Evolutionary conservation across 345 rosid genomes (phyloP).

Genomic region (Linum tenue): DNA sequence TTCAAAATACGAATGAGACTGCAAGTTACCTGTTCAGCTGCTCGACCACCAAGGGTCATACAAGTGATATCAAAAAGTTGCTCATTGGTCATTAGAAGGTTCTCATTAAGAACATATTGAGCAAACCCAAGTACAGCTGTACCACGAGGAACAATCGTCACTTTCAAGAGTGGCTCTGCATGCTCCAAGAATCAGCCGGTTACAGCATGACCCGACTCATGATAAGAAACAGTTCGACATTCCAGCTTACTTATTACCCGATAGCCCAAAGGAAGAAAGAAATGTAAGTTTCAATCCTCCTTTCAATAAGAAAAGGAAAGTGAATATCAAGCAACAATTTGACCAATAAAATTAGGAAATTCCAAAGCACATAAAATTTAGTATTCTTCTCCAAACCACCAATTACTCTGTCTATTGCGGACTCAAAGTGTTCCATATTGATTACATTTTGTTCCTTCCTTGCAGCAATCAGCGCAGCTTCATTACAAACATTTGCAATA

Average conservation of each 20-base stretch:
- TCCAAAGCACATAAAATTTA: neutral
- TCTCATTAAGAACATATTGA: constrained; percentile 89
- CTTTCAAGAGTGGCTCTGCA: constrained; percentile 92
- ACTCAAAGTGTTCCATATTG: constrained; percentile 78
- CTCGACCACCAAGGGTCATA: constrained; percentile 97
- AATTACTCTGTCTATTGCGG: constrained; percentile 89
- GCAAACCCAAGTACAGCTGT: constrained; percentile 97
- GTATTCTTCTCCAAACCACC: constrained; percentile 94
- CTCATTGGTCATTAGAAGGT: constrained; percentile 91
- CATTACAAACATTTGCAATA: constrained; percentile 92
- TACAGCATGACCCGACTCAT: constrained; percentile 95
- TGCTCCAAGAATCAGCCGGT: constrained; percentile 95
- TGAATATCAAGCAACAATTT: neutral
- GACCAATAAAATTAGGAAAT: neutral
- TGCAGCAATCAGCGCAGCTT: constrained; percentile 90
- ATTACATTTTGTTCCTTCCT: constrained; percentile 46
- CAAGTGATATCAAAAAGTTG: constrained; percentile 94
- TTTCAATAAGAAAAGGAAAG: neutral
- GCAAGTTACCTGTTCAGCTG: constrained; percentile 76
- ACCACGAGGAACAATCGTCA: constrained; percentile 95
- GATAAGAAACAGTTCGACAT: constrained; percentile 86
- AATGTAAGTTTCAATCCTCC: neutral
- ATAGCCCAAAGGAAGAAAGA: constrained; percentile 40
- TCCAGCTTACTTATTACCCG: constrained; percentile 91
- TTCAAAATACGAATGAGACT: neutral